Evolutionary conservation across 805 yeast species (phyloP).

Genomic region (Yarrowia alimentaria): DNA sequence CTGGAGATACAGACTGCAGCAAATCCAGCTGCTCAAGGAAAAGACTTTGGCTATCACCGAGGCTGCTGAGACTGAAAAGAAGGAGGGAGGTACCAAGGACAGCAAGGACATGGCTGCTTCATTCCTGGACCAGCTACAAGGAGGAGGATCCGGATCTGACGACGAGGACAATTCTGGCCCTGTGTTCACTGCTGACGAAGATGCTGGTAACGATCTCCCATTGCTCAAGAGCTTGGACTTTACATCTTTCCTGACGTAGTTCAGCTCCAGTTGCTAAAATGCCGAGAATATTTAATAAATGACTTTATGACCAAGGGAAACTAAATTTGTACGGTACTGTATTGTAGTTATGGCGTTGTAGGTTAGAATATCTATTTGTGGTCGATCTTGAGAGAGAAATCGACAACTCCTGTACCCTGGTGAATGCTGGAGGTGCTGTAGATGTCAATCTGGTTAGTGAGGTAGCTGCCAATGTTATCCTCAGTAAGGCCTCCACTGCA

Average conservation of each 20-base stretch:
- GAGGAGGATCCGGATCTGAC: slow-evolving; percentile 4
- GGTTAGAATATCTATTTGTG: slow-evolving; percentile 37
- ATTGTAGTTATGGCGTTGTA: too few relatives aligned
- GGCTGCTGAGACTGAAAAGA: slow-evolving; percentile 9
- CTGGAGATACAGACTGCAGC: slow-evolving; percentile 68
- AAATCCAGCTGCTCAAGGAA: slow-evolving; percentile 45
- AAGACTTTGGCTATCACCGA: slow-evolving; percentile 33
- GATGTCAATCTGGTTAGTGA: slow-evolving; percentile 79
- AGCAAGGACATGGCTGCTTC: slow-evolving; percentile 22
- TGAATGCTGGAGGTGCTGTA: slow-evolving; percentile 90
- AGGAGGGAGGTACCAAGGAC: neutral
- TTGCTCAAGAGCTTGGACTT: slow-evolving; percentile 19
- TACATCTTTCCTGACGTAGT: slow-evolving; percentile 12
- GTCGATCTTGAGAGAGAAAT: slow-evolving; percentile 76
- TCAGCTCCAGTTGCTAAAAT: too few relatives aligned
- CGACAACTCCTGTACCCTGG: slow-evolving; percentile 83
- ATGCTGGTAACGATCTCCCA: slow-evolving; percentile 18
- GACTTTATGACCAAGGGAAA: too few relatives aligned
- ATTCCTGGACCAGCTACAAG: slow-evolving; percentile 24
- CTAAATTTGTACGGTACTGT: too few relatives aligned
- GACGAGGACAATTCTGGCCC: slow-evolving; percentile 14
- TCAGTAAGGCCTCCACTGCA: slow-evolving; percentile 89
- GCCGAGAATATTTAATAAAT: too few relatives aligned
- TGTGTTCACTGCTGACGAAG: slow-evolving; percentile 15
- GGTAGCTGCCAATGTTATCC: slow-evolving; percentile 59